Percentiles rank a stretch among this genome's conserved stretches.
Evolutionary conservation across 345 rosid genomes (phyloP).

Genomic region (Geranium rotundifolium): DNA sequence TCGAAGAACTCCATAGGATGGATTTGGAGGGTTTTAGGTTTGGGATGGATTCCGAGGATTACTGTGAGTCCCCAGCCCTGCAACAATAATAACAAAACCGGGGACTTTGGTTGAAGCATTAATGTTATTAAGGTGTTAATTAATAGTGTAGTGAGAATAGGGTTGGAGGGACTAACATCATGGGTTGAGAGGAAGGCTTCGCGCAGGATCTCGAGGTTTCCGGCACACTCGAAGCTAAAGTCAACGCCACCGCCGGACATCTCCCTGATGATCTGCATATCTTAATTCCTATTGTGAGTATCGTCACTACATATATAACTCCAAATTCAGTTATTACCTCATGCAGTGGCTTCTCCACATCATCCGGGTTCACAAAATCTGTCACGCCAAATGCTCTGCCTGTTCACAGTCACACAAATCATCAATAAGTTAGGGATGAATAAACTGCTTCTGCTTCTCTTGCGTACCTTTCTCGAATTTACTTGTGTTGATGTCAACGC

Average conservation of each 20-base stretch:
- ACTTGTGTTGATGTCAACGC: slow-evolving; percentile 39
- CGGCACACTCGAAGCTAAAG: slow-evolving; percentile 51
- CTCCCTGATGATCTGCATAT: slow-evolving; percentile 46
- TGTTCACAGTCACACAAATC: slow-evolving; percentile 4
- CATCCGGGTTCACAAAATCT: slow-evolving; percentile 23
- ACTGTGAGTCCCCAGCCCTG: slow-evolving; percentile 19
- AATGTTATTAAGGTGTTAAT: no score
- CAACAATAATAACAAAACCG: not conserved
- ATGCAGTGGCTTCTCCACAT: slow-evolving; percentile 16
- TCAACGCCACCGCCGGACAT: slow-evolving; percentile 52
- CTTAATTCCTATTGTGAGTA: no score
- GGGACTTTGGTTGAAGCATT: no score
- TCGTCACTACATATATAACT: no score
- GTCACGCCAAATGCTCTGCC: slow-evolving; percentile 28
- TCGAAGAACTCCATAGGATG: slow-evolving; percentile 41
- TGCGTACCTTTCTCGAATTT: slow-evolving; percentile 47
- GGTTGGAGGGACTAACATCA: slow-evolving; percentile 15
- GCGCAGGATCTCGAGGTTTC: slow-evolving; percentile 41
- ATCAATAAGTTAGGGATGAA: no score
- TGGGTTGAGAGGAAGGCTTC: slow-evolving; percentile 59
- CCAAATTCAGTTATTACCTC: slow-evolving; percentile 14
- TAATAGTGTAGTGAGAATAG: no score
- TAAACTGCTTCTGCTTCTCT: no score
- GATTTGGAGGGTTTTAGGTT: slow-evolving; percentile 10
- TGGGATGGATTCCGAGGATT: slow-evolving; percentile 12